Base-by-base conservation (phyloP, 1,284 basidiomycete genomes). In the Malassezia equina region DNA sequence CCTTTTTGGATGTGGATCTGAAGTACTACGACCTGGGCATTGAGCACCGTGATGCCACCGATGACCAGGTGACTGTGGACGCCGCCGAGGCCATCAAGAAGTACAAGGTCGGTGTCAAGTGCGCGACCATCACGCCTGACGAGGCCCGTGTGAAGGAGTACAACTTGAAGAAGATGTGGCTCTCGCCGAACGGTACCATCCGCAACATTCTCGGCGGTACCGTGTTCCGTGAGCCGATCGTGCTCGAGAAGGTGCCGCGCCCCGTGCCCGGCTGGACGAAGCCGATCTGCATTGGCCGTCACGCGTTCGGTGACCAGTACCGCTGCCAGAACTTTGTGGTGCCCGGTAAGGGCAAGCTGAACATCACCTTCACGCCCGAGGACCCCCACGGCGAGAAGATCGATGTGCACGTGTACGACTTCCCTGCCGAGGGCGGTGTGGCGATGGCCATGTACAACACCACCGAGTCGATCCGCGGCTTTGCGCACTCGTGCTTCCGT, bases 1-100 rank as follows among this genome's bases (percentile, higher is more conserved):
- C 93, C 8, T 95, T 90, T 77, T 80, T 98, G 52, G 82, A 91
- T 78, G 79, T 98, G 39, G 88, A 98, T 72, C 88, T 98, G 81
- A 96, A 96, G 78, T 98, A 98, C 80, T 96, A 84, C 77, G 93
- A 98, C 78, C 82, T 98, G 41, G 90, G 91, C 29, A 82, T 96
- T 67, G 88, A 91, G 78, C 80, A 86, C 78, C 85, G 91, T 59
- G 90, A 95, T 76, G 80, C 85, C 66, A 98, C 94, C 34, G 83
- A 91, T 70, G 94, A 98, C 79, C 79, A 87, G 77, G 85, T 98
- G 50, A 98, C 94, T 15, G 76, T 90, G 61, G 90, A 95, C 13
- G 86, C 90, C 28, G 91, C 94, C 13, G 83, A 95, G 71, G 90
- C 90, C 43, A 74, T 70, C 58, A 66, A 70, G 53, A 67, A 69